A percentile compares a stretch with the other conserved stretches of the same genome.
phyloP scores from a whole-genome alignment of 306 rosid genomes.

The Phaseolus lunatus region DNA sequence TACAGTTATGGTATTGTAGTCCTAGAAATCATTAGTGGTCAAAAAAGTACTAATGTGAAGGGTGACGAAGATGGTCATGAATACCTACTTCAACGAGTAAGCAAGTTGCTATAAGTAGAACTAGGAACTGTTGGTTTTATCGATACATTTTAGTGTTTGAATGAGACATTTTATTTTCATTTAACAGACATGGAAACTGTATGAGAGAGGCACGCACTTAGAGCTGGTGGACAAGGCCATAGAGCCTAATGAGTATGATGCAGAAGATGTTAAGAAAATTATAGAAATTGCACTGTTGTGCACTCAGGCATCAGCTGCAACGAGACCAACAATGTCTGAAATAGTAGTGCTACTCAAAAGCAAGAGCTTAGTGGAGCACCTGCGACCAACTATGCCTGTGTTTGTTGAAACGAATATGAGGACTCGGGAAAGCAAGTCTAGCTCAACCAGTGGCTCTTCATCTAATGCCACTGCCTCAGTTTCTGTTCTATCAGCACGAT shows the following conservation, averaged over 20 bases:
- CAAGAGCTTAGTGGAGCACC: conserved; percentile 40
- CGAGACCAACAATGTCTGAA: conserved; percentile 74
- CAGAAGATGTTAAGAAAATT: conserved; percentile 53
- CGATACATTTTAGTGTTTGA: background rate
- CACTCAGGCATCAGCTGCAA: conserved; percentile 58
- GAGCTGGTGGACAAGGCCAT: conserved; percentile 55
- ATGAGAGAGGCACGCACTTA: conserved; percentile 49
- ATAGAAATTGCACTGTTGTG: conserved; percentile 62
- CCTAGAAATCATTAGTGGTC: conserved; percentile 72
- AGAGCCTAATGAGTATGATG: conserved; percentile 50
- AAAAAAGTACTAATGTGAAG: conserved; percentile 54
- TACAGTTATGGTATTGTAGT: conserved; percentile 75
- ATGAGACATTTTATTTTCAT: background rate
- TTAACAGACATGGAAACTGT: conserved; percentile 63
- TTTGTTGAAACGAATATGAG: conserved; percentile 52
- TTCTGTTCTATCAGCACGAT: conserved; percentile 39
- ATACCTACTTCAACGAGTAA: conserved; percentile 68
- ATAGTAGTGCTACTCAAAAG: conserved; percentile 55
- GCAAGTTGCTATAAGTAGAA: conserved; percentile 24
- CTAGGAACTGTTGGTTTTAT: background rate
- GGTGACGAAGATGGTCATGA: conserved; percentile 49
- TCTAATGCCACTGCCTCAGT: conserved; percentile 68
- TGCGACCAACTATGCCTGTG: conserved; percentile 56
- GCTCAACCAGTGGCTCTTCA: conserved; percentile 41
- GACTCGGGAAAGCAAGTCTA: conserved; percentile 42